phyloP scores from a whole-genome alignment of 139 green algal genomes.

The Picochlorum sp. region DNA sequence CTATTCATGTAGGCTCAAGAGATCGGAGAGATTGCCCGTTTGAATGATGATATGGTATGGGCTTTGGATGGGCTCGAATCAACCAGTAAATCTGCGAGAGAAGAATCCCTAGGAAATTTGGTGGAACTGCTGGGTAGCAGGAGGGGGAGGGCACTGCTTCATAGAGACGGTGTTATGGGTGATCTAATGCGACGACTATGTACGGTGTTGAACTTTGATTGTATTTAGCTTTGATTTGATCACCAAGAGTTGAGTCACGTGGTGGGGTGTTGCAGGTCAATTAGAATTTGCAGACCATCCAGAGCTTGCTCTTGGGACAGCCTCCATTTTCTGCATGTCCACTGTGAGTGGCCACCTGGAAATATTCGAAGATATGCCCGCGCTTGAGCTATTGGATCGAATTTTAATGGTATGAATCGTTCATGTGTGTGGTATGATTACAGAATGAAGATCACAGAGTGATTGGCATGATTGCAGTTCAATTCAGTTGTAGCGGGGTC shows the following conservation, averaged over 20 bases:
- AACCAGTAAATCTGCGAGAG: background rate
- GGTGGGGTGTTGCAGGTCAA: background rate
- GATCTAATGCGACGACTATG: constrained; percentile 8
- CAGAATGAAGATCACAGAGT: no score
- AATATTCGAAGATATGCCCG: no score
- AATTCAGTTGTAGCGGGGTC: no score
- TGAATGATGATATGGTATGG: constrained; percentile 17
- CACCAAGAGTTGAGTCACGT: background rate
- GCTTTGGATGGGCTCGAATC: constrained; percentile 23
- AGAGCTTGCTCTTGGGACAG: constrained; percentile 21
- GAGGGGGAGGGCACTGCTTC: constrained; percentile 15
- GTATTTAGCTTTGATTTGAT: background rate
- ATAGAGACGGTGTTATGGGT: background rate
- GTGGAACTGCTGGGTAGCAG: constrained; percentile 13
- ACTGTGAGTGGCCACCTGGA: no score
- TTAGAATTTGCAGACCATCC: constrained; percentile 8
- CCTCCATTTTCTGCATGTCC: constrained; percentile 19
- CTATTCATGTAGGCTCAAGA: constrained; percentile 34
- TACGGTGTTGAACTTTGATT: constrained; percentile 8
- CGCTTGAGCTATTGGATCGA: no score
- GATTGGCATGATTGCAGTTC: no score
- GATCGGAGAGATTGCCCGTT: constrained; percentile 16
- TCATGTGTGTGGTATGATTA: no score
- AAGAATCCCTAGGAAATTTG: constrained; percentile 13
- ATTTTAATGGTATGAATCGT: no score